Conservation (phyloP, 768 basidiomycete species). For the Sutorius australiensis region DNA sequence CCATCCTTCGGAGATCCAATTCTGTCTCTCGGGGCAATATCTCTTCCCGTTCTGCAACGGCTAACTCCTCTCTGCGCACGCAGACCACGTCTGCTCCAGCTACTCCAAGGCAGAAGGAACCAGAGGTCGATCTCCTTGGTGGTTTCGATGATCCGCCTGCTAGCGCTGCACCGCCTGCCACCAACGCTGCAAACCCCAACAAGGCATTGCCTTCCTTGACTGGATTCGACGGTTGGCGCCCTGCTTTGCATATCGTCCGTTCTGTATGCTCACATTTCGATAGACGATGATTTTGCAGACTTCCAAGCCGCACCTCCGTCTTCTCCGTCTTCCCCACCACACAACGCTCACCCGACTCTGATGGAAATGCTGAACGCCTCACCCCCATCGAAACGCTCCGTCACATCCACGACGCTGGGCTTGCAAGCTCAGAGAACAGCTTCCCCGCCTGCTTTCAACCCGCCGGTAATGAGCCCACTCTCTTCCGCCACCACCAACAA, state of each 20-base stretch:
- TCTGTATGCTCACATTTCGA: conserved; percentile 9
- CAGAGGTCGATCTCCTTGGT: conserved; percentile 72
- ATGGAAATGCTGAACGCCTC: conserved; percentile 47
- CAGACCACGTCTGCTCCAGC: conserved; percentile 28
- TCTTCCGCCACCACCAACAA: conserved; percentile 23
- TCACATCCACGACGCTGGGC: conserved; percentile 8
- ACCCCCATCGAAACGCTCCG: conserved; percentile 17
- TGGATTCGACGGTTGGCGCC: conserved; percentile 27
- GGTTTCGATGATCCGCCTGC: conserved; percentile 61
- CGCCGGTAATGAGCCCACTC: conserved; percentile 19
- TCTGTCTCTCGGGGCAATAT: conserved; percentile 34
- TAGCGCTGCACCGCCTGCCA: conserved; percentile 16
- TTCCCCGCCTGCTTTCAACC: conserved; percentile 26
- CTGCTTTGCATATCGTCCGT: not conserved
- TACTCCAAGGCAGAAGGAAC: conserved; percentile 40
- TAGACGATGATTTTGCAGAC: conserved; percentile 83
- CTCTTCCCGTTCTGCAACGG: conserved; percentile 29
- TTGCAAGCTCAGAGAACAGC: conserved; percentile 14
- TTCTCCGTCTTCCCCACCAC: conserved; percentile 32
- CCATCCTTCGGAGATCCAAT: conserved; percentile 36
- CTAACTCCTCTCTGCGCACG: conserved; percentile 39
- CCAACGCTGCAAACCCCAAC: conserved; percentile 19
- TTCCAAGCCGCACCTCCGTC: conserved; percentile 71
- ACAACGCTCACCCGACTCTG: conserved; percentile 37
- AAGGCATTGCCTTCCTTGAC: conserved; percentile 31